Evolutionary conservation across 805 yeast species (phyloP).

Genomic region (Kazachstania martiniae): DNA sequence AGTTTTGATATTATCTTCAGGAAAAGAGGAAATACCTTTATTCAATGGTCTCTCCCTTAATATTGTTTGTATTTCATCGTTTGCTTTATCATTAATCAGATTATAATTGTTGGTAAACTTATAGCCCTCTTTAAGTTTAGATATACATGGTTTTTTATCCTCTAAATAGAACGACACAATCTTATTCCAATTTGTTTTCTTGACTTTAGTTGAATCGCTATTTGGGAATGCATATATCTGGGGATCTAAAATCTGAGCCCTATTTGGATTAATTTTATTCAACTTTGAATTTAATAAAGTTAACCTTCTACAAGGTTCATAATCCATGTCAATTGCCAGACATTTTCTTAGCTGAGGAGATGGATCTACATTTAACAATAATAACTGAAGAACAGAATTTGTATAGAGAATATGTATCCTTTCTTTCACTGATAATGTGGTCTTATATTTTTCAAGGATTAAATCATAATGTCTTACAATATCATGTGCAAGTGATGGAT

Average conservation of each 20-base stretch:
- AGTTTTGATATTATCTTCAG: no score
- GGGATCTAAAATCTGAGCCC: conserved; percentile 36
- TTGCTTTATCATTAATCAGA: neutral
- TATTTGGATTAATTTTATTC: conserved; percentile 25
- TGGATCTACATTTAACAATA: conserved; percentile 42
- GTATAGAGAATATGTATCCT: conserved; percentile 22
- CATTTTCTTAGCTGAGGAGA: conserved; percentile 54
- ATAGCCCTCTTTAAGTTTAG: no score
- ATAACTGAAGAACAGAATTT: conserved; percentile 34
- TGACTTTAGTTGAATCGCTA: conserved; percentile 2
- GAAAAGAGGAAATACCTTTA: no score
- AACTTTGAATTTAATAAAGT: conserved; percentile 45
- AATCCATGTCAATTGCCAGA: conserved; percentile 68
- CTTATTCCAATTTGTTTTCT: conserved; percentile 20
- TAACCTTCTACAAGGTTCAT: conserved; percentile 42
- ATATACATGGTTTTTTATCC: conserved; percentile 32
- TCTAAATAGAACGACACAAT: conserved; percentile 33
- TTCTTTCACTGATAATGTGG: conserved; percentile 17
- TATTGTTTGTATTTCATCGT: neutral
- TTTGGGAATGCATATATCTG: conserved; percentile 25
- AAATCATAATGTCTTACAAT: conserved; percentile 15
- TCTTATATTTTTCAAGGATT: conserved; percentile 20
- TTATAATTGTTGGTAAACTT: conserved; percentile 1
- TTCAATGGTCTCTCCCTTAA: no score
- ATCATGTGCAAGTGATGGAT: conserved; percentile 16